Base-by-base conservation (phyloP, 768 basidiomycete genomes). In the Fomitopsis pulvina region DNA sequence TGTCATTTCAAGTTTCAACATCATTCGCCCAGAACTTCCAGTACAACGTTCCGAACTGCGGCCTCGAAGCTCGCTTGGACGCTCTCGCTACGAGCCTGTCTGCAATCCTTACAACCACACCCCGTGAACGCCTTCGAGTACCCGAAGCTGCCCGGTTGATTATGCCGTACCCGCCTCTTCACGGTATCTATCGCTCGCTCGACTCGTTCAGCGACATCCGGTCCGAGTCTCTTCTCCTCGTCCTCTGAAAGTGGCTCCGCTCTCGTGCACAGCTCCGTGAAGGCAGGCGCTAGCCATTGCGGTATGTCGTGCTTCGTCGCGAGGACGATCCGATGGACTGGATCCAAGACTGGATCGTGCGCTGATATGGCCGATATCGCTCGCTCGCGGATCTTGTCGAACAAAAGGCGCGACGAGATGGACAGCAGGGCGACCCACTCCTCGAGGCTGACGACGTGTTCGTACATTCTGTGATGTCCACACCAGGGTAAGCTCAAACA, bases 271-370 rank as follows among this genome's bases (percentile, higher is more conserved):
- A 76, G 54, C 14, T 62, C 63, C 27, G 58, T 58, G 52, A 71
- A 73, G 16, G 74, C 69, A 0, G 68, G 63, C 7, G 57, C 48
- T 20, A 70, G 62, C 74, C 74, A 77, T 34, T 63, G 56, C 12
- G 58, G 60, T 21, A 76, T 63, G 43, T 67, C 61, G 50, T 69
- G 67, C 52, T 68, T 66, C 28, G 60, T 58, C 6, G 73, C 73
- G n/a, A 77, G 65, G 24, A 58, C 58, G 24, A 76, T 61, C 43
- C 61, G 60, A 26, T 68, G 60, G 32, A 69, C 61, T 12, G 69
- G 66, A 43, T 68, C 62, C 4, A 67, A 49, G 24, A 46, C 55
- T 25, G 53, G 54, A 16, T 52, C 53, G 16, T 52, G 43, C 16
- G 39, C 11, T 30, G 50, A 46, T 30, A 63, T 52, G 32, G 55